Evolutionary conservation across 2,329 filamentous ascomycete species (phyloP).

Genomic region (Aspergillus hiratsukae): DNA sequence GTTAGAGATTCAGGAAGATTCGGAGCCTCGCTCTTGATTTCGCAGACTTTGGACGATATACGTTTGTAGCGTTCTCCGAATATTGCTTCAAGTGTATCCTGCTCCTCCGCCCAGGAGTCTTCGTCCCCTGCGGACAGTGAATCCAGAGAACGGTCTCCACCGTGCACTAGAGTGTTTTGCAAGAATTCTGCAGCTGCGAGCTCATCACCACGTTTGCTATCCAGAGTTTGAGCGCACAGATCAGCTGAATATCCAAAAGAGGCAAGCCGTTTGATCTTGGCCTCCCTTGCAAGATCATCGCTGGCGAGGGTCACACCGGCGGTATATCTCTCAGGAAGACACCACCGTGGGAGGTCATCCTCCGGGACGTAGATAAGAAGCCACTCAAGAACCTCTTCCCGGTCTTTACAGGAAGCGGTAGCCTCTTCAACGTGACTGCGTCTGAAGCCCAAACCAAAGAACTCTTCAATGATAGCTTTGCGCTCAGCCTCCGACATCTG

Average conservation of each 20-base stretch:
- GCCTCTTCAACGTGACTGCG: slow-evolving; percentile 86
- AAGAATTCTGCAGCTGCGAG: slow-evolving; percentile 71
- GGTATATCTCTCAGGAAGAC: slow-evolving; percentile 83
- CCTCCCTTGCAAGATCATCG: slow-evolving; percentile 74
- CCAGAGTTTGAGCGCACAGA: slow-evolving; percentile 73
- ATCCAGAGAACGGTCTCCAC: slow-evolving; percentile 17
- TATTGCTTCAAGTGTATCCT: slow-evolving; percentile 77
- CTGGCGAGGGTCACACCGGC: slow-evolving; percentile 84
- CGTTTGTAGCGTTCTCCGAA: slow-evolving; percentile 69
- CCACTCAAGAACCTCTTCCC: slow-evolving; percentile 93
- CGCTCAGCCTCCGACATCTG: slow-evolving; percentile 58
- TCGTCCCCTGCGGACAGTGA: slow-evolving; percentile 31
- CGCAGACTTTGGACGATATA: slow-evolving; percentile 60
- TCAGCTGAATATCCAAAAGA: slow-evolving; percentile 81
- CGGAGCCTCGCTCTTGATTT: slow-evolving; percentile 59
- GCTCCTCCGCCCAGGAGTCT: slow-evolving; percentile 77
- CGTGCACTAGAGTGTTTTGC: slow-evolving; percentile 63
- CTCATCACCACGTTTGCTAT: slow-evolving; percentile 68
- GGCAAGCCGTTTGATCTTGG: slow-evolving; percentile 74
- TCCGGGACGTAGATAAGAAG: slow-evolving; percentile 94
- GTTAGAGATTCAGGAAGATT: slow-evolving; percentile 44
- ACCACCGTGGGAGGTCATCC: slow-evolving; percentile 91
- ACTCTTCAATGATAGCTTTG: slow-evolving; percentile 63
- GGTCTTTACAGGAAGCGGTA: slow-evolving; percentile 78
- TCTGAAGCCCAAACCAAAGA: slow-evolving; percentile 79